phyloP scores from a whole-genome alignment of 306 rosid genomes.

The Mimosa pudica region DNA sequence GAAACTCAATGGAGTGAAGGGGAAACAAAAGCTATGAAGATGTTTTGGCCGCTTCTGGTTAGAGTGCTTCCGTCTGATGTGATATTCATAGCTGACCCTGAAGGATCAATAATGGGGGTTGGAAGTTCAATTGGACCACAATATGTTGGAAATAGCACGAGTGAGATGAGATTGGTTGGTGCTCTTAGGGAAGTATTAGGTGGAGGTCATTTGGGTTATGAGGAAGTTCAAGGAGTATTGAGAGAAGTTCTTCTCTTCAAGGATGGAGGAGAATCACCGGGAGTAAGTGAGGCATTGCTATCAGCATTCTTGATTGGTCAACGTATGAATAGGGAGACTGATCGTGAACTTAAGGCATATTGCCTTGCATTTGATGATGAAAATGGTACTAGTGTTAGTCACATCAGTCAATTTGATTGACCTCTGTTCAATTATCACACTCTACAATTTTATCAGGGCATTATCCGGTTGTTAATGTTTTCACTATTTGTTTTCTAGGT shows the following conservation, averaged over 20 bases:
- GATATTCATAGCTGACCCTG: slow-evolving; percentile 87
- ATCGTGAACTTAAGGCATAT: slow-evolving; percentile 88
- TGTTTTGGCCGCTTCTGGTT: slow-evolving; percentile 81
- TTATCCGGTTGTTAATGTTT: slow-evolving; percentile 29
- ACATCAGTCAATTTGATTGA: slow-evolving; percentile 32
- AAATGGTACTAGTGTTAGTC: slow-evolving; percentile 54
- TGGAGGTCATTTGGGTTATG: slow-evolving; percentile 94
- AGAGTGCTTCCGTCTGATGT: slow-evolving; percentile 83
- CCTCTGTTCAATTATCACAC: slow-evolving; percentile 13
- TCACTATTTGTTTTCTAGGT: slow-evolving; percentile 54
- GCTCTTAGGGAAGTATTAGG: slow-evolving; percentile 92
- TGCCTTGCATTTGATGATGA: slow-evolving; percentile 98
- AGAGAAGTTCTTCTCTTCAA: slow-evolving; percentile 76
- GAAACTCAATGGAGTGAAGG: slow-evolving; percentile 99
- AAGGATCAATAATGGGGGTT: slow-evolving; percentile 75
- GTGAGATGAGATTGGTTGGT: slow-evolving; percentile 94
- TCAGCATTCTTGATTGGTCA: slow-evolving; percentile 95
- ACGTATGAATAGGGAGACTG: slow-evolving; percentile 97
- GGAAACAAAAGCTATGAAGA: slow-evolving; percentile 78
- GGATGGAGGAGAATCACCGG: slow-evolving; percentile 44
- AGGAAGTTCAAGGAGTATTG: slow-evolving; percentile 91
- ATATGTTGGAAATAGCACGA: slow-evolving; percentile 66
- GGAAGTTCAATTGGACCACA: slow-evolving; percentile 87
- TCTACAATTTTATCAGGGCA: background rate
- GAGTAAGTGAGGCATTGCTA: slow-evolving; percentile 79